Evolutionary conservation across 2,329 filamentous ascomycete genomes (phyloP).

Genomic region (Trichoderma guizhouense): DNA sequence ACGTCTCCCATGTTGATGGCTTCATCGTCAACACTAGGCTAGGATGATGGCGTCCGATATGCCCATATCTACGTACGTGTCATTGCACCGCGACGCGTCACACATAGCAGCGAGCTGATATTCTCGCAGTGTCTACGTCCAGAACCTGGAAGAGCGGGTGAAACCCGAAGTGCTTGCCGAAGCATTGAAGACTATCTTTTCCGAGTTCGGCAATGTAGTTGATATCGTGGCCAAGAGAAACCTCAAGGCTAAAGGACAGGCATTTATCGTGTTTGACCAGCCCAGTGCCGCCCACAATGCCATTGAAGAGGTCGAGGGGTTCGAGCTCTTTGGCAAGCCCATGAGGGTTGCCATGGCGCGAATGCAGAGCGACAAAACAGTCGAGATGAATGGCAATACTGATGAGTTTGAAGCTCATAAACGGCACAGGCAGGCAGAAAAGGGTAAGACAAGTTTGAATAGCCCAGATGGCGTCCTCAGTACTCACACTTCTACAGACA

Average conservation of each 20-base stretch:
- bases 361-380: conserved; percentile 82
- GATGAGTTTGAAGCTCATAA: conserved; percentile 89
- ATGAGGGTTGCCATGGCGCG: conserved; percentile 82
- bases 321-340: conserved; percentile 87
- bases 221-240: conserved; percentile 88
- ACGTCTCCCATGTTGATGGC: neutral
- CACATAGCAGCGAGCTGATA: conserved; percentile 37
- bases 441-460: conserved; percentile 57
- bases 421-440: conserved; percentile 78
- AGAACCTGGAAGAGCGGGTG: conserved; percentile 89
- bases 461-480: neutral
- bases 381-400: conserved; percentile 66
- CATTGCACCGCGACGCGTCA: conserved; percentile 66
- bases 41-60: conserved; percentile 21
- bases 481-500: conserved; percentile 42
- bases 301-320: conserved; percentile 86
- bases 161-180: conserved; percentile 75
- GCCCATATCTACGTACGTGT: conserved; percentile 67
- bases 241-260: conserved; percentile 88
- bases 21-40: conserved; percentile 1
- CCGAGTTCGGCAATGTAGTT: conserved; percentile 80
- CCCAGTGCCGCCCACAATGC: conserved; percentile 76
- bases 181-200: conserved; percentile 73
- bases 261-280: conserved; percentile 86
- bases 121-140: conserved; percentile 59